phyloP scores from a whole-genome alignment of 768 basidiomycete genomes.

The Suillus fuscotomentosus region DNA sequence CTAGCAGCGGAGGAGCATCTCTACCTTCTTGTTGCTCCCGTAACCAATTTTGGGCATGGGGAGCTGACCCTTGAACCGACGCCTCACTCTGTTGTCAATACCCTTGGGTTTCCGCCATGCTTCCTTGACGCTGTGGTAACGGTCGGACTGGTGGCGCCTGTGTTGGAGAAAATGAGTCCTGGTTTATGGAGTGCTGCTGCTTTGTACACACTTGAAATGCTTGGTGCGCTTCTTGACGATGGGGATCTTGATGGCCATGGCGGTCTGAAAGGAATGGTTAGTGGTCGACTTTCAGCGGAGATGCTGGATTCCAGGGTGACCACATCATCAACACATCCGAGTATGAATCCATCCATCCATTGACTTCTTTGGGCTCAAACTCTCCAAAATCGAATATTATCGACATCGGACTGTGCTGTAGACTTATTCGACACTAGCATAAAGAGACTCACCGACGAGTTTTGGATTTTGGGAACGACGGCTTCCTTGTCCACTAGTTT shows the following conservation, averaged over 20 bases:
- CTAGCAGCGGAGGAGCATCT: not conserved
- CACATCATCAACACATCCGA: constrained; percentile 19
- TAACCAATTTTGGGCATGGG: constrained; percentile 93
- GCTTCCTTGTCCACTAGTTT: constrained; percentile 17
- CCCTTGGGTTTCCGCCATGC: constrained; percentile 99
- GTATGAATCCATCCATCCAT: constrained; percentile 22
- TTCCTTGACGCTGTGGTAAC: constrained; percentile 96
- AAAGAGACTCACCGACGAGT: constrained; percentile 48
- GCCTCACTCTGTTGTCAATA: constrained; percentile 98
- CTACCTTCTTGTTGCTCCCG: constrained; percentile 82
- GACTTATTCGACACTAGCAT: constrained; percentile 16
- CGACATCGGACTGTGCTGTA: not conserved
- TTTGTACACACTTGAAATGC: constrained; percentile 80
- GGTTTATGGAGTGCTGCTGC: constrained; percentile 3
- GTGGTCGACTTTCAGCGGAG: constrained; percentile 5
- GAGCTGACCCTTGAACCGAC: constrained; percentile 92
- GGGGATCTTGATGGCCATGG: constrained; percentile 52
- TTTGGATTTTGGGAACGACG: constrained; percentile 50
- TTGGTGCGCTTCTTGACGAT: constrained; percentile 98
- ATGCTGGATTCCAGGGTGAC: not conserved
- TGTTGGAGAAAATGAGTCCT: constrained; percentile 14
- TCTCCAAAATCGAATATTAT: not conserved
- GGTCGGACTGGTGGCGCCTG: constrained; percentile 98
- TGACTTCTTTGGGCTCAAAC: constrained; percentile 1
- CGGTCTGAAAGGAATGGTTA: constrained; percentile 26